phyloP scores from a whole-genome alignment of 768 basidiomycete genomes.

The Dentipellis sp. region DNA sequence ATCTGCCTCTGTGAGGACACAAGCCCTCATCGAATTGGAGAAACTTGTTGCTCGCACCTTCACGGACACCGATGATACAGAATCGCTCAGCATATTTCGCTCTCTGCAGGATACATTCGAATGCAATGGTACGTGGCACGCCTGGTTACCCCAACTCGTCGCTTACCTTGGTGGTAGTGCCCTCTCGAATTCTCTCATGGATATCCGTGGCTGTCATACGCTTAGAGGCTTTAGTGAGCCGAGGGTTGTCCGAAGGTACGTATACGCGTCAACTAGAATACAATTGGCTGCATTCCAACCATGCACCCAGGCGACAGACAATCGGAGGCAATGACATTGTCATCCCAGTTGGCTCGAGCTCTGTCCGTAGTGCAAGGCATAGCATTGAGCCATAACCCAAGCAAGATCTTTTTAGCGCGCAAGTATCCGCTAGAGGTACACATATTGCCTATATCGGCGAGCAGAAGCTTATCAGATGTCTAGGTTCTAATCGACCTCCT shows the following conservation, averaged over 20 bases:
- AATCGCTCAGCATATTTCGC: conserved; percentile 35
- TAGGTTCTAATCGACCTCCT: conserved; percentile 70
- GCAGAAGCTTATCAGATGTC: background rate
- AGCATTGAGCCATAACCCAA: conserved; percentile 54
- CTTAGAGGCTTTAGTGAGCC: conserved; percentile 41
- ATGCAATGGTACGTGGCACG: conserved; percentile 55
- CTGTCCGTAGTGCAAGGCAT: conserved; percentile 74
- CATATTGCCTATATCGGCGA: background rate
- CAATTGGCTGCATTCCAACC: background rate
- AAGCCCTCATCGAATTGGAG: conserved; percentile 43
- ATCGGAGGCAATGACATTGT: conserved; percentile 37
- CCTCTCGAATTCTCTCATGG: conserved; percentile 57
- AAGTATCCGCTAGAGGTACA: conserved; percentile 60
- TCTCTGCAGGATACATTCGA: conserved; percentile 71
- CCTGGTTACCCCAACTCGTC: background rate
- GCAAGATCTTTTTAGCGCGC: conserved; percentile 63
- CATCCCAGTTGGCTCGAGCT: conserved; percentile 45
- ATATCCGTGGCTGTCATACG: conserved; percentile 39
- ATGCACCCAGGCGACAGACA: conserved; percentile 30
- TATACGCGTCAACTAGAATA: conserved; percentile 7
- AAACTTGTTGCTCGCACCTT: conserved; percentile 32
- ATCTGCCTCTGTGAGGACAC: conserved; percentile 38
- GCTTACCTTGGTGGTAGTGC: conserved; percentile 35
- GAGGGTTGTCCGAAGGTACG: conserved; percentile 35
- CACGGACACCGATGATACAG: conserved; percentile 37